phyloP scores from a whole-genome alignment of 2,329 filamentous ascomycete species.

The Neoarthrinium moseri region DNA sequence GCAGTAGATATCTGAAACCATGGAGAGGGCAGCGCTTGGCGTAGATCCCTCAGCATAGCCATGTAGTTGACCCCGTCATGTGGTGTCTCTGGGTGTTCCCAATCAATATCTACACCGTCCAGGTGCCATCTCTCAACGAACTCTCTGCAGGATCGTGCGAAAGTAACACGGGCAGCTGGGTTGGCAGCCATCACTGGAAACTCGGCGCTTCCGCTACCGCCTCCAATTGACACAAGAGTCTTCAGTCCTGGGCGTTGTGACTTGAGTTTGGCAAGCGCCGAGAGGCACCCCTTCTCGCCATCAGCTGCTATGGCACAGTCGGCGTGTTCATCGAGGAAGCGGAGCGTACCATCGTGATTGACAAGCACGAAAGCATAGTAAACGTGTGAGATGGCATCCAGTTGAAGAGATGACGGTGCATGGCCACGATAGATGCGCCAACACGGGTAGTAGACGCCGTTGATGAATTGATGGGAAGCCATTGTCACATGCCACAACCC shows the following conservation, averaged over 20 bases:
- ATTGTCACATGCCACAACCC: background rate
- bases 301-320: constrained; percentile 61
- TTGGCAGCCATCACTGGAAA: constrained; percentile 57
- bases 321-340: constrained; percentile 64
- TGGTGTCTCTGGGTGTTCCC: constrained; percentile 61
- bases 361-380: constrained; percentile 58
- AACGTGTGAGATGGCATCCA: constrained; percentile 55
- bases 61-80: constrained; percentile 58
- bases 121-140: constrained; percentile 57
- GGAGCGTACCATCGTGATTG: constrained; percentile 30
- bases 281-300: constrained; percentile 57
- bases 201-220: constrained; percentile 59
- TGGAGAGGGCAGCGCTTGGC: constrained; percentile 52
- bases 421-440: constrained; percentile 56
- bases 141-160: constrained; percentile 51
- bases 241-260: constrained; percentile 53
- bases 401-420: constrained; percentile 51
- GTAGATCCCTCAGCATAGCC: constrained; percentile 52
- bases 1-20: constrained; percentile 60
- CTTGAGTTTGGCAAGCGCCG: constrained; percentile 59
- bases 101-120: constrained; percentile 68
- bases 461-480: constrained; percentile 30
- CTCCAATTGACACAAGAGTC: constrained; percentile 64
- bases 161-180: constrained; percentile 44
- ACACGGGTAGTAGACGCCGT: constrained; percentile 60